Evolutionary conservation across 2,329 filamentous ascomycete species (phyloP), one percentile per base, ranked within the genome.

Genomic region (Ramularia collo-cygni): DNA sequence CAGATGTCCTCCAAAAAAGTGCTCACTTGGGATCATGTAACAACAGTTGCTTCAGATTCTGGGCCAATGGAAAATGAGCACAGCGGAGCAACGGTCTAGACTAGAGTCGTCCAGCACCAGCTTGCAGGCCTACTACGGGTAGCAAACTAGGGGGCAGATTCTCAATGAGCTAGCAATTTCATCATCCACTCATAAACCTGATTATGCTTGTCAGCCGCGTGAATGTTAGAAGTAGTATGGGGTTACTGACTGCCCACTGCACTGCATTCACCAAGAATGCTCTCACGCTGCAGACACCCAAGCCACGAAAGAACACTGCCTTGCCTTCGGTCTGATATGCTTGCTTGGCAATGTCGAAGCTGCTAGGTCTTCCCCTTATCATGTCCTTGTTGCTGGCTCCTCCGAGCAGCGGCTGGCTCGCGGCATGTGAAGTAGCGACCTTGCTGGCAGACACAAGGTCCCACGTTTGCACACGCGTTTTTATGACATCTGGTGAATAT

Each of bases 221-320:
- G 27, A 33, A 13, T 13, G 13, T 31, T 3, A 26, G 21, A 8
- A 15, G 8, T 18, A 18, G 14, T n/a, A 31, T 21, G 33, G 16
- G 29, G 13, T 27, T 15, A 49, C 55, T 47, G 38, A 86, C 77
- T 16, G 83, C 83, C 89, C 89, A 96, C 67, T 81, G 78, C n/a
- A 86, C 83, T 2, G 90, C 89, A 67, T 95, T 95, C 28, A 95
- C 90, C 37, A 94, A 69, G 60, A 96, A 95, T 0, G 90, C 90
- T 51, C 90, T 72, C 7, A 84, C 64, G 62, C 85, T 93, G 62
- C 90, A 96, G 21, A 95, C 72, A 1, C 79, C 78, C 29, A 96
- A 62, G 2, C 85, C 86, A 63, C 85, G 75, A 66, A 90, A 92
- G 70, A 93, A 93, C 17, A 86, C 84, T 35, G 74, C 69, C 28